These are phyloP conservation scores for Scheffersomyces stipitis DNA, from an alignment of 805 yeast genomes.

Conservation along the genomic window DNA sequence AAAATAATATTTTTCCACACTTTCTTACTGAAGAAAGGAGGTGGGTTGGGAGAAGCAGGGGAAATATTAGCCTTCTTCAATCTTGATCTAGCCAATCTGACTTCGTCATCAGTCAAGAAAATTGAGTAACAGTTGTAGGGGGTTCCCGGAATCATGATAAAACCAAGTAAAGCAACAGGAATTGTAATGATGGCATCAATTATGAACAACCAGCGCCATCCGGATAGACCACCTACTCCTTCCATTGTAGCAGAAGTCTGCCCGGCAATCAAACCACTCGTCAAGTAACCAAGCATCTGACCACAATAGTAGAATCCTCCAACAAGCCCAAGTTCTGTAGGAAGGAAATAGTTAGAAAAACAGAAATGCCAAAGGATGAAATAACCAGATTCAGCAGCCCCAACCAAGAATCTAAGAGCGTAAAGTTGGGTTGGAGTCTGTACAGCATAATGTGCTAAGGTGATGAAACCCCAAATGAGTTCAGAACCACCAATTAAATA, in stretches of 20 bases:
- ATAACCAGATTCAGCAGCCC: conserved; percentile 15
- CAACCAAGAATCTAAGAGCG: conserved; percentile 19
- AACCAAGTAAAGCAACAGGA: conserved; percentile 15
- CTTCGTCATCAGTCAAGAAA: conserved; percentile 5
- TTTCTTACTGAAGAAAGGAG: conserved; percentile 21
- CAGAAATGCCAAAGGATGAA: conserved; percentile 10
- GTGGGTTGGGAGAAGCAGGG: conserved; percentile 21
- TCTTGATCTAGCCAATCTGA: conserved; percentile 15
- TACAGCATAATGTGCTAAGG: conserved; percentile 16
- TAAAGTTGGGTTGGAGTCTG: conserved; percentile 16
- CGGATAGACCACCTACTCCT: conserved; percentile 49
- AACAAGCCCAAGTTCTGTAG: conserved; percentile 36
- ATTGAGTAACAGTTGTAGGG: conserved; percentile 6
- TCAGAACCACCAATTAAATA: conserved; percentile 20
- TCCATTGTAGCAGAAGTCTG: conserved; percentile 32
- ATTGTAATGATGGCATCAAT: conserved; percentile 22
- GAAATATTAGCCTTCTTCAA: conserved; percentile 15
- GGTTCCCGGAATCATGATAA: conserved; percentile 7
- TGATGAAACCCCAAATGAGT: conserved; percentile 19
- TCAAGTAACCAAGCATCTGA: conserved; percentile 5
- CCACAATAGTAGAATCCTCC: conserved; percentile 8
- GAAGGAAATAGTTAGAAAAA: conserved; percentile 56
- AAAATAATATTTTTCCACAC: conserved; percentile 40
- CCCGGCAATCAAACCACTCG: conserved; percentile 8
- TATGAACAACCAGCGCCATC: conserved; percentile 34